Evolutionary conservation across 495 filamentous ascomycete species (phyloP).

Genomic region (Durotheca rogersii): DNA sequence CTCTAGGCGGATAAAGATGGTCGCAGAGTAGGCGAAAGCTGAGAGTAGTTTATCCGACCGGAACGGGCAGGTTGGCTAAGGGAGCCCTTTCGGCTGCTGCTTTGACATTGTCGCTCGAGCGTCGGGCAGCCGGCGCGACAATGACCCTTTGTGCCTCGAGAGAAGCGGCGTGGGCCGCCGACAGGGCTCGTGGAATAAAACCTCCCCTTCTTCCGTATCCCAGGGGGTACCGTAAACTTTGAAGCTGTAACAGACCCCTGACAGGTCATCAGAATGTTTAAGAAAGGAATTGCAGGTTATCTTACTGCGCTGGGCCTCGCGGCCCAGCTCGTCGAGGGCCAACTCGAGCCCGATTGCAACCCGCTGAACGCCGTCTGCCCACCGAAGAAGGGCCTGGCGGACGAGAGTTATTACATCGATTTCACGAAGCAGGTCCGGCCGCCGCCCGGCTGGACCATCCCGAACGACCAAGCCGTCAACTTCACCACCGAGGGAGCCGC

Average conservation of each 20-base stretch:
- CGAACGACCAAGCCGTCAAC: conserved; percentile 41
- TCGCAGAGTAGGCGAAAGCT: neutral
- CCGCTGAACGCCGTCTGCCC: conserved; percentile 30
- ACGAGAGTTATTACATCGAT: conserved; percentile 33
- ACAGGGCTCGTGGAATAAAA: conserved; percentile 1
- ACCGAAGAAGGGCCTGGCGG: conserved; percentile 29
- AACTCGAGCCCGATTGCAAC: conserved; percentile 35
- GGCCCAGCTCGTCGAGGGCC: conserved; percentile 27
- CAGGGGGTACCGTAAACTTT: conserved; percentile 7
- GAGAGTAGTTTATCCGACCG: conserved; percentile 9
- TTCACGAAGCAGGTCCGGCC: conserved; percentile 30
- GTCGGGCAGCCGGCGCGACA: conserved; percentile 17
- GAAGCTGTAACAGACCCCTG: conserved; percentile 17
- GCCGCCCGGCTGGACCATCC: conserved; percentile 28
- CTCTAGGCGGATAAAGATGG: conserved; percentile 3
- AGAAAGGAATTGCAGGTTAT: conserved; percentile 27
- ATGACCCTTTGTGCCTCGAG: conserved; percentile 35
- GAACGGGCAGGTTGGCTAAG: conserved; percentile 25
- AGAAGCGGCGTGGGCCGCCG: conserved; percentile 23
- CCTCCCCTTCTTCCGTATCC: neutral
- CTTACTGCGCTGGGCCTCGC: conserved; percentile 27
- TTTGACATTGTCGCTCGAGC: conserved; percentile 31
- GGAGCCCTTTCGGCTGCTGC: conserved; percentile 18
- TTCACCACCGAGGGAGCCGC: conserved; percentile 60
- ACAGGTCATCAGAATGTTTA: conserved; percentile 25